A percentile compares a stretch with the other conserved stretches of the same genome.
These are phyloP conservation scores for Strigomonas culicis DNA, from an alignment of 208 protist genomes.

Conservation along the genomic window DNA sequence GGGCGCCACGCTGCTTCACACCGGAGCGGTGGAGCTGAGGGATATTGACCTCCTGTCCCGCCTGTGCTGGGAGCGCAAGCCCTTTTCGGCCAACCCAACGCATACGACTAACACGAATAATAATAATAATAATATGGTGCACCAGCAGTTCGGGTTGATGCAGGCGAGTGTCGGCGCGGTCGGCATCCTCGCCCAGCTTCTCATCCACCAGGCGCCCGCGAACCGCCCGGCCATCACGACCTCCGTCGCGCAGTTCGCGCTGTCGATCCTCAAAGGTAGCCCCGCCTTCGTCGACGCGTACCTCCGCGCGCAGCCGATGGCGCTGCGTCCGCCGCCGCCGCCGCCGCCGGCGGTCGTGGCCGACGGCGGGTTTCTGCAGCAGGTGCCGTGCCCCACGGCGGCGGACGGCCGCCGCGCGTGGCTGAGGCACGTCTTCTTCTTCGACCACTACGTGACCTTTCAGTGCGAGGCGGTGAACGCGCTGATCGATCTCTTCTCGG, in stretches of 20 bases:
- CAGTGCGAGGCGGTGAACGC: constrained; percentile 78
- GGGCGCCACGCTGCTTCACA: constrained; percentile 31
- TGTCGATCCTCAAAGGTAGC: constrained; percentile 20
- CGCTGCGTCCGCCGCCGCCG: not conserved
- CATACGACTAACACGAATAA: not conserved
- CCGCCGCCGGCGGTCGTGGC: not conserved
- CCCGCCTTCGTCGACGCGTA: not conserved
- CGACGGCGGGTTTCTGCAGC: constrained; percentile 6
- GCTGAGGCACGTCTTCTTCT: constrained; percentile 31
- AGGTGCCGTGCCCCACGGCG: constrained; percentile 15
- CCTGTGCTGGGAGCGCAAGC: constrained; percentile 47
- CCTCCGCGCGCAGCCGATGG: constrained; percentile 16
- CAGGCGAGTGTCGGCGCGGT: constrained; percentile 52
- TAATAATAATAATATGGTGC: not conserved
- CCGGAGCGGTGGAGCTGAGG: constrained; percentile 21
- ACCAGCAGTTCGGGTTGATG: constrained; percentile 16
- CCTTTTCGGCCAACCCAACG: not conserved
- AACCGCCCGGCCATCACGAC: too few relatives aligned
- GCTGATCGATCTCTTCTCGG: constrained; percentile 72
- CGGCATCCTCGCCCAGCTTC: constrained; percentile 34
- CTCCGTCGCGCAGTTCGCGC: constrained; percentile 54
- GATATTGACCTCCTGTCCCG: constrained; percentile 68
- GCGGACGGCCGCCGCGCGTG: constrained; percentile 27
- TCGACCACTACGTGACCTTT: constrained; percentile 42
- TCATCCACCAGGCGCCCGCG: constrained; percentile 25